Base-by-base conservation (phyloP, 352 stramenopile genomes). In the Plasmopara viticola region DNA sequence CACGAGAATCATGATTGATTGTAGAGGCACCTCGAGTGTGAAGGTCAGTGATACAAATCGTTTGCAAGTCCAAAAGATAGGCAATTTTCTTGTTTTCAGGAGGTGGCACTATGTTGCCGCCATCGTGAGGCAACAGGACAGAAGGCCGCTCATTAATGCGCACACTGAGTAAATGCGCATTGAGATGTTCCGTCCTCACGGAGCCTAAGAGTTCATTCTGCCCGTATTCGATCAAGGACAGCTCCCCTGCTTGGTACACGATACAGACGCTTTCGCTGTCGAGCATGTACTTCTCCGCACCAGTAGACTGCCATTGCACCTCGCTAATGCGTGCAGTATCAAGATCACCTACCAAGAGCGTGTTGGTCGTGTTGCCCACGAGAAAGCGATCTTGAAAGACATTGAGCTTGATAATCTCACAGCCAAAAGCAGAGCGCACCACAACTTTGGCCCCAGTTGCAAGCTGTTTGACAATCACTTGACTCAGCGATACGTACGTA, bases 191-290 rank as follows among this genome's bases (percentile, higher is more conserved):
- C 8, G 93, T 98, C 12, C 90, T 73, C 49, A 97, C 86, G 1
- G 76, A 94, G 9, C 84, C 88, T 4, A 97, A 63, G 6, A 97
- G 68, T 33, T 98, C 92, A 53, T 97, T 96, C 30, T 91, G 68
- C 2, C 93, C 94, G 45, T 98, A 98, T 64, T 98, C 94, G 48
- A 98, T 90, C 0, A 98, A 67, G 38, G 80, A 87, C 7, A 98
- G 67, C 57, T 98, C 93, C 14, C 94, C 93, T 0, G 87, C 87
- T 45, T 94, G 74, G 62, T 94, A 97, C 9, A 98, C 72, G 34
- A 97, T 87, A 53, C 86, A 96, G 12, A 84, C 86, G 29, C 65
- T 87, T 34, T 90, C 84, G 60, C 95, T 97, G 47, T 98, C 94
- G 46, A 98, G 94, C 68, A 97, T 91, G 68, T 96, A 98, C 64